Base-by-base conservation (phyloP, 73 alveolate genomes). In the Paramecium pentaurelia region DNA sequence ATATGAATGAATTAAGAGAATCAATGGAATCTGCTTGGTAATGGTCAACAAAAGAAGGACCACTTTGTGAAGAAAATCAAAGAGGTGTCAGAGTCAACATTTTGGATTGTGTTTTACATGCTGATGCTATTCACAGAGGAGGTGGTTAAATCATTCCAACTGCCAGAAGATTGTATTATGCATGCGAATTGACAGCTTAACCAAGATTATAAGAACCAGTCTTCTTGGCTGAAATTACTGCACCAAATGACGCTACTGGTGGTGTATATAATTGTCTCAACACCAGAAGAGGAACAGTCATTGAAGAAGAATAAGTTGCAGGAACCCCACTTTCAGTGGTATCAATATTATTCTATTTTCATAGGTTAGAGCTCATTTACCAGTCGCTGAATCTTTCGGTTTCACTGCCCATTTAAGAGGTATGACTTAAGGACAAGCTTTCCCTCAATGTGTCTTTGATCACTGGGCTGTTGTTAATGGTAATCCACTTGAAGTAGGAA, bases 321-420 rank as follows among this genome's bases (percentile, higher is more conserved):
- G 98, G 98, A 85, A 96, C 98, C 59, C 98, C 99, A 40, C 94
- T 97, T 80, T 86, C 93, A 47, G 94, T 93, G 70, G 96, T 95
- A 42, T 12, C 14, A 30, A 4, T 14, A 25, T 30, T 34, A 30
- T 20, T 34, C 58, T 60, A 86, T 54, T 60, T n/a, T 8, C 40
- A 40, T 86, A 88, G 94, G 90, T 89, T 85, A 98, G 97, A 95
- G 99, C 99, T 20, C 97, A 97, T 97, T 93, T 98, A 95, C 99
- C 99, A 60, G 99, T 98, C 95, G 96, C 99, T 90, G 99, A 98
- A 95, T 97, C 99, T 10, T 98, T 98, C 97, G 99, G 99, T 40
- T 98, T 98, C 98, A 97, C 99, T 77, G 99, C 98, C 28, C 99
- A 98, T 89, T 93, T 98, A 95, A 95, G 99, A 92, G 95, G 98